Base-by-base conservation (phyloP, 768 basidiomycete species). In the Pleurotus tuber-regium region DNA sequence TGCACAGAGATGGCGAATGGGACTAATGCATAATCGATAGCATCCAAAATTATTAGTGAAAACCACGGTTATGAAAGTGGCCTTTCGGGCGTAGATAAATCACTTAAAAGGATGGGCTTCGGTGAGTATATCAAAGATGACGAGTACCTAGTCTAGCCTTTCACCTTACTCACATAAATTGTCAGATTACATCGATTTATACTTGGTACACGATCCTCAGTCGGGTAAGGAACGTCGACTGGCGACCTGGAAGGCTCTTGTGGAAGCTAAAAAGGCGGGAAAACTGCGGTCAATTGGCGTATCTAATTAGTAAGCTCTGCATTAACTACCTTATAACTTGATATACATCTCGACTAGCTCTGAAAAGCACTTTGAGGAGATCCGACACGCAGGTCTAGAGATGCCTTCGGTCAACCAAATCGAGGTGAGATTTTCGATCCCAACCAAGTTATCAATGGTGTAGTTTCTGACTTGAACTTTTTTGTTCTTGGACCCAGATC, bases 391-490 rank as follows among this genome's bases (percentile, higher is more conserved):
- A 0, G 86, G 86, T 2, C 71, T 80, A 38, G 80, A 81, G 52
- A 68, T 76, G 57, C 91, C 91, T 11, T 66, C 82, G 4, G 83
- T 93, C 43, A 92, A 93, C 61, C 91, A 93, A 64, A 79, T 92
- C 51, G 89, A 92, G 77, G 89, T 82, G 60, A 33, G 70, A n/a
- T n/a, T n/a, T n/a, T n/a, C n/a, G n/a, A n/a, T n/a, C n/a, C 14
- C 26, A 8, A 11, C n/a, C 16, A 16, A n/a, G n/a, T n/a, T n/a
- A n/a, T n/a, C n/a, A n/a, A n/a, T n/a, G n/a, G 69, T 57, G 1
- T 31, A 3, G 18, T n/a, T 18, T 4, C 43, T 25, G 14, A n/a
- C 18, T 39, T 40, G 46, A 26, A 25, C 23, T 12, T 44, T 11
- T 12, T 9, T 30, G 14, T n/a, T n/a, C n/a, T n/a, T n/a, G 12